Percentiles rank a stretch among this genome's conserved stretches.
These are phyloP conservation scores for Ganoderma multipileum DNA, from an alignment of 1,284 basidiomycete species.

Conservation along the genomic window DNA sequence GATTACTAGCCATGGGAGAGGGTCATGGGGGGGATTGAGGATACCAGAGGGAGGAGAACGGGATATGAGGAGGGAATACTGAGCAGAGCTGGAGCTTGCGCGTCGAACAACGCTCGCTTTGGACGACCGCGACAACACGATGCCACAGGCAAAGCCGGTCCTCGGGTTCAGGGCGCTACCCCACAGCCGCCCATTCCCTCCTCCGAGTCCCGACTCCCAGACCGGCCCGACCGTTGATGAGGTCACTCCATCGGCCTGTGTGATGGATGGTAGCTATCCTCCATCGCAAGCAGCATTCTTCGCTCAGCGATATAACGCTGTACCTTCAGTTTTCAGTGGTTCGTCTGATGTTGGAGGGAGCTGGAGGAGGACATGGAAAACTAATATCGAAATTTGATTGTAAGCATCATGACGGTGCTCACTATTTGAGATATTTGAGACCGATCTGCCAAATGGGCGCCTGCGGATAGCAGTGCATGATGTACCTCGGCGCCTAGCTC, in stretches of 20 bases:
- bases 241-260: background rate
- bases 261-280: background rate
- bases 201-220: background rate
- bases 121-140: constrained; percentile 11
- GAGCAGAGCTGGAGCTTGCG: constrained; percentile 18
- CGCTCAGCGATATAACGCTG: background rate
- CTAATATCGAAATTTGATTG: background rate
- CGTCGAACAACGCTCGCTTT: constrained; percentile 26
- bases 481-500: constrained; percentile 23
- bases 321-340: no score
- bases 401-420: background rate
- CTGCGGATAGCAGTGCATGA: constrained; percentile 32
- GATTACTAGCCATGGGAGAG: constrained; percentile 20
- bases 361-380: background rate
- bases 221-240: background rate
- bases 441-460: constrained; percentile 23
- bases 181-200: constrained; percentile 1
- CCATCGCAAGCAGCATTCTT: background rate
- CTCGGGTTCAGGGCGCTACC: constrained; percentile 9
- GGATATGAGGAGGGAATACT: no score
- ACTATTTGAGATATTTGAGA: background rate
- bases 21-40: constrained; percentile 6
- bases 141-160: constrained; percentile 10
- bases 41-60: background rate
- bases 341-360: background rate